A percentile compares a stretch with the other conserved stretches of the same genome.
phyloP scores from a whole-genome alignment of 345 rosid species.

The Passiflora organensis region DNA sequence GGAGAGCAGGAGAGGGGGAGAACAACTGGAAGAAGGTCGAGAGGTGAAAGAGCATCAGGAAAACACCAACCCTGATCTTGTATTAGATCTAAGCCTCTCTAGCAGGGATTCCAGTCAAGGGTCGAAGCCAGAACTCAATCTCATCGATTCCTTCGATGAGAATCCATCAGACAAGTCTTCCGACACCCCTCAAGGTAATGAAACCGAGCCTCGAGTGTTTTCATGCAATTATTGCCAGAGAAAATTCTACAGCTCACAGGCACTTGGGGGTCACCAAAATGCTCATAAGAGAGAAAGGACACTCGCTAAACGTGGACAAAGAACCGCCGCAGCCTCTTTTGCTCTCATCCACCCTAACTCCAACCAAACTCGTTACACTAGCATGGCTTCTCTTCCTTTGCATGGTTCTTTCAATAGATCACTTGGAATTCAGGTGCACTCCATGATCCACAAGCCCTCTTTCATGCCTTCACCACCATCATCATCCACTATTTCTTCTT shows the following conservation, averaged over 20 bases:
- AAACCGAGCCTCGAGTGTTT: conserved; percentile 33
- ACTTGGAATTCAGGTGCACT: conserved; percentile 65
- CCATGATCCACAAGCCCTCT: conserved; percentile 56
- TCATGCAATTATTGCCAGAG: conserved; percentile 34
- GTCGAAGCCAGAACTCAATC: conserved; percentile 39
- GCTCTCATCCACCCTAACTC: conserved; percentile 26
- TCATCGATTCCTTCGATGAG: conserved; percentile 39
- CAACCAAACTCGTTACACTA: conserved; percentile 32
- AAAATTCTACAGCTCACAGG: conserved; percentile 36
- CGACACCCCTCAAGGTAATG: conserved; percentile 22
- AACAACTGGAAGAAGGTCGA: conserved; percentile 8
- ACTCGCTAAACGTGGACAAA: conserved; percentile 25
- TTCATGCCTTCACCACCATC: background rate
- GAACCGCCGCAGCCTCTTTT: conserved; percentile 19
- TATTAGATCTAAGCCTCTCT: conserved; percentile 59
- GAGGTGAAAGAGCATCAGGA: background rate
- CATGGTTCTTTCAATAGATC: conserved; percentile 57
- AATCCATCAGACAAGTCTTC: conserved; percentile 18
- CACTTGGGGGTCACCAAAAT: conserved; percentile 34
- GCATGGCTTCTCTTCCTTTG: conserved; percentile 73
- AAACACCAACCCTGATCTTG: conserved; percentile 21
- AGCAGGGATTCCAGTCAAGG: conserved; percentile 32
- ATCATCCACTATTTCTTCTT: conserved; percentile 3
- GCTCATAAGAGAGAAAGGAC: conserved; percentile 34
- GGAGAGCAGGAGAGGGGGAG: background rate